These are phyloP conservation scores for Talaromyces wortmannii DNA, from an alignment of 495 filamentous ascomycete genomes.

Conservation along the genomic window DNA sequence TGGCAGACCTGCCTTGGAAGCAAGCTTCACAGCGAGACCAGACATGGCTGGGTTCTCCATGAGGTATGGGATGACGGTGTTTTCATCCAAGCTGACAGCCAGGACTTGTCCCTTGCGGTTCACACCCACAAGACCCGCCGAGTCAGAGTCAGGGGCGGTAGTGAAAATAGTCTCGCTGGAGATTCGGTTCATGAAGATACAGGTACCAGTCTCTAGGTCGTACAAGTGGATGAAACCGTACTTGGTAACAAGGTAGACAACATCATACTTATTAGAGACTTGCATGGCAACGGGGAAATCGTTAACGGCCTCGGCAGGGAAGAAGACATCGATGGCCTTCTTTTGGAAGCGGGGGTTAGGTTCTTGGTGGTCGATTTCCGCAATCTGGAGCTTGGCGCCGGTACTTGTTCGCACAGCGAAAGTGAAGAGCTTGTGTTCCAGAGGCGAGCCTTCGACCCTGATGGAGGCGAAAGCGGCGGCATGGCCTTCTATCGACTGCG, in stretches of 20 bases:
- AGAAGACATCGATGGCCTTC: slow-evolving; percentile 96
- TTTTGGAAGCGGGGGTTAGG: slow-evolving; percentile 84
- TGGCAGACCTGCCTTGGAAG: slow-evolving; percentile 85
- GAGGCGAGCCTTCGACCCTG: slow-evolving; percentile 76
- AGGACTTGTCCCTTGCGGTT: slow-evolving; percentile 97
- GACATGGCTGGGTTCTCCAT: slow-evolving; percentile 92
- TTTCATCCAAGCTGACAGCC: slow-evolving; percentile 86
- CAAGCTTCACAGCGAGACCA: slow-evolving; percentile 87
- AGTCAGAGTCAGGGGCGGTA: slow-evolving; percentile 76
- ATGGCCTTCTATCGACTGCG: slow-evolving; percentile 96
- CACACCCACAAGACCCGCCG: slow-evolving; percentile 83
- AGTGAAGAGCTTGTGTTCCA: slow-evolving; percentile 92
- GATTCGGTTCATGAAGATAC: slow-evolving; percentile 99
- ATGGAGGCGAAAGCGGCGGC: slow-evolving; percentile 92
- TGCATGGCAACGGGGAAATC: slow-evolving; percentile 99
- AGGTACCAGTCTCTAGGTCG: slow-evolving; percentile 92
- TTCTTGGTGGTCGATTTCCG: slow-evolving; percentile 91
- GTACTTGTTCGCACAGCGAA: slow-evolving; percentile 85
- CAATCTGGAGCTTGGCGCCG: slow-evolving; percentile 94
- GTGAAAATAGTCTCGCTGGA: slow-evolving; percentile 99
- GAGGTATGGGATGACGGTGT: slow-evolving; percentile 83
- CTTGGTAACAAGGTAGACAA: slow-evolving; percentile 96
- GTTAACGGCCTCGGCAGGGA: slow-evolving; percentile 86
- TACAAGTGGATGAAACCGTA: slow-evolving; percentile 99
- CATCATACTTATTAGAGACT: slow-evolving; percentile 87